Evolutionary conservation across 2,329 filamentous ascomycete species (phyloP).

Genomic region (Fonsecaea pugnacius): DNA sequence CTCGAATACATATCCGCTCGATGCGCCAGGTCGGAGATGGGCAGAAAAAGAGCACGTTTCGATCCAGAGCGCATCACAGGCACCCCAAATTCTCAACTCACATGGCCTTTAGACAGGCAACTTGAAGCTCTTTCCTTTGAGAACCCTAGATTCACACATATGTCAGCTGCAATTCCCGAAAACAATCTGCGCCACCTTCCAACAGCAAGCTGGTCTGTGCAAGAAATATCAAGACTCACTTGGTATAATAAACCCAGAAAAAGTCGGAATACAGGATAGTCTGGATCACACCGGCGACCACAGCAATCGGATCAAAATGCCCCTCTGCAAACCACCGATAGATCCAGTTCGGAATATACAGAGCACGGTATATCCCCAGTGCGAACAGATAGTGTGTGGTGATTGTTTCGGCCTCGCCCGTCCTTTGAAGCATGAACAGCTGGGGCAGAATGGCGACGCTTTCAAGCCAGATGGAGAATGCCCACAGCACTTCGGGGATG

Average conservation of each 20-base stretch:
- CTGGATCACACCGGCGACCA: conserved; percentile 87
- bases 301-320: conserved; percentile 83
- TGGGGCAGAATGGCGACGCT: conserved; percentile 95
- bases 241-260: conserved; percentile 99
- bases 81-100: not conserved
- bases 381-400: conserved; percentile 98
- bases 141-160: conserved; percentile 53
- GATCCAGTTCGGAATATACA: conserved; percentile 99
- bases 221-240: conserved; percentile 57
- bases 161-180: not conserved
- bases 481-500: conserved; percentile 82
- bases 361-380: conserved; percentile 82
- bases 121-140: conserved; percentile 88
- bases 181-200: not conserved
- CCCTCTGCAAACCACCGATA: conserved; percentile 81
- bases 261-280: conserved; percentile 97
- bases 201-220: not conserved
- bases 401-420: conserved; percentile 98
- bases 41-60: not conserved
- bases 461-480: conserved; percentile 98
- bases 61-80: not conserved
- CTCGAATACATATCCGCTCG: not conserved
- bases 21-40: not conserved
- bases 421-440: conserved; percentile 96
- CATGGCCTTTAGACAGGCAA: conserved; percentile 66